Evolutionary conservation across 495 filamentous ascomycete species (phyloP).

Genomic region (Tricharina praecox): DNA sequence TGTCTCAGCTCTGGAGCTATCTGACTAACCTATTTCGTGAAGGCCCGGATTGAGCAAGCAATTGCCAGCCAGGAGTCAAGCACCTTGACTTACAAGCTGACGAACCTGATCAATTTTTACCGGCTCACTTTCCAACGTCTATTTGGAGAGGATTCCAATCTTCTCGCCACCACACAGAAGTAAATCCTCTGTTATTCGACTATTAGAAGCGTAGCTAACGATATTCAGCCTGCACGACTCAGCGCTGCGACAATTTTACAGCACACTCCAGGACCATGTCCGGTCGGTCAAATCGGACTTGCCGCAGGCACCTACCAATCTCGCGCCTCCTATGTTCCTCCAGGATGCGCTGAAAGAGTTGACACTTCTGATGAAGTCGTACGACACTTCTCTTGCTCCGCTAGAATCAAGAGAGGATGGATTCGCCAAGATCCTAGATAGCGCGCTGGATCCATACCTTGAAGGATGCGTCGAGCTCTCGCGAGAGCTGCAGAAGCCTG

Average conservation of each 20-base stretch:
- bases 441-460: constrained; percentile 74
- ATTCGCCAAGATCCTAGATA: constrained; percentile 44
- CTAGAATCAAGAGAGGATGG: constrained; percentile 11
- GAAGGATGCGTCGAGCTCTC: constrained; percentile 53
- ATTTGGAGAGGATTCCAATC: constrained; percentile 47
- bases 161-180: constrained; percentile 48
- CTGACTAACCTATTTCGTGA: background rate
- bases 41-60: constrained; percentile 60
- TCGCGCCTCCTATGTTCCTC: constrained; percentile 70
- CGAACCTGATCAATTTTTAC: constrained; percentile 81
- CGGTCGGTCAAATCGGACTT: constrained; percentile 53
- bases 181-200: background rate
- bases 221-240: constrained; percentile 44
- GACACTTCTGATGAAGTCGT: constrained; percentile 39
- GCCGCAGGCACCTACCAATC: constrained; percentile 45
- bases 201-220: background rate
- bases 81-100: constrained; percentile 72
- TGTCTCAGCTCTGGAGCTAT: background rate
- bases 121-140: constrained; percentile 65
- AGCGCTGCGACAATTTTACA: constrained; percentile 67
- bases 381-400: constrained; percentile 57
- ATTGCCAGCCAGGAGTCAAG: constrained; percentile 85
- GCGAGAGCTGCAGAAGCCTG: constrained; percentile 39
- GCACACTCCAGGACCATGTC: constrained; percentile 60
- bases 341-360: constrained; percentile 35